Evolutionary conservation across 495 filamentous ascomycete genomes (phyloP), one percentile per base, ranked within the genome.

Genomic region (Penicillium desertorum): DNA sequence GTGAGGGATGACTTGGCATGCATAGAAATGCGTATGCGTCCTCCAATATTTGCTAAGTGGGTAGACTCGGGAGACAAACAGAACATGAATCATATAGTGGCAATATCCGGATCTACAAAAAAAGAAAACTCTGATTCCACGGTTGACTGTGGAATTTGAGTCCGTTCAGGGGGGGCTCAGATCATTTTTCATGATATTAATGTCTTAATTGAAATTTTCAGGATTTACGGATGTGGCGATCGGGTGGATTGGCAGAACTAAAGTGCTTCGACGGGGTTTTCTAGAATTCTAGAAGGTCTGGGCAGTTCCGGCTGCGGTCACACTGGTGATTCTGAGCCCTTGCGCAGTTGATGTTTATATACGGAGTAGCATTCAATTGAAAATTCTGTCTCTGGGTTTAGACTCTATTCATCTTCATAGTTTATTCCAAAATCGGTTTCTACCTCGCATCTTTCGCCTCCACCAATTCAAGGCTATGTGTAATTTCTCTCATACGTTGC

Each of bases 201-300:
- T 34, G 11, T 34, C 30, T 10, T 8, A 30, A 10, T 25, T 25
- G 23, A 25, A 25, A 25, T 44, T 27, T 51, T 39, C 30, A 7
- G 29, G 45, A 5, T 46, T 29, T 16, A 37, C 46, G 54, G 54
- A 48, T 57, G 56, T 54, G 57, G 57, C 57, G 57, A 59, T 59
- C 57, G 27, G 36, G 36, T 54, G 17, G 32, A 34, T 51, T 27
- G 51, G 34, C 20, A 45, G 43, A 44, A 58, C 51, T 49, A 48
- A 51, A 34, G 49, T 58, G 55, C 56, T 66, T 64, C 64, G 64
- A 57, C 54, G 50, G 57, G 51, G 42, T 47, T 66, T 69, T 49
- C 64, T 64, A 62, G 64, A 66, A 66, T 62, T 63, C 66, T 66
- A 62, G 63, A 68, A 66, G 62, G 56, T 34, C 49, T 47, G 54